Base-by-base conservation (phyloP, 2,329 filamentous ascomycete genomes). In the Ceratocystis ficicola region DNA sequence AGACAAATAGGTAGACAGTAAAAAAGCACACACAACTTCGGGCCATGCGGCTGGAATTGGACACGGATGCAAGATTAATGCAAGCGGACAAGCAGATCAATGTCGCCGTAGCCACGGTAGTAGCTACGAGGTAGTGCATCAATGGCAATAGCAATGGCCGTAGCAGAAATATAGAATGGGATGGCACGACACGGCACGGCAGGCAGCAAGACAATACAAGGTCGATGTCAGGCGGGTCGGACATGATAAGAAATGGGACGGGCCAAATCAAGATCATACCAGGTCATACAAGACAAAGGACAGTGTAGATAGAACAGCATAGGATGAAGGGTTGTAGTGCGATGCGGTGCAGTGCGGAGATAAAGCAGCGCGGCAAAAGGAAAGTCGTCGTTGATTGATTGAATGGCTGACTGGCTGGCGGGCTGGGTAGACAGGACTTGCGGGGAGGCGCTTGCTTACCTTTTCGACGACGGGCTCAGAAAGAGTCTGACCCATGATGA, bases 391-490 rank as follows among this genome's bases (percentile, higher is more conserved):
- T 41, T 41, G 36, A 41, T 41, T 41, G 48, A 52, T 12, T 25
- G 48, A 52, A 52, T 52, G 25, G 48, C 12, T 12, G 22, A 50
- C 22, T 41, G 36, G 36, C 36, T 41, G 36, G 10, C 2, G 12
- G 36, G 1, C 36, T 41, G 36, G 36, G 46, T 25, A 50, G n/a
- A n/a, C 46, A 50, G 46, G 46, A n/a, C n/a, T n/a, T 50, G n/a
- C 46, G 46, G 22, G 28, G 41, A 8, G 48, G 36, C n/a, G 20
- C 69, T 68, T 68, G 77, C 84, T 76, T 83, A 99, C 94, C 92
- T 99, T 99, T 76, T 97, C 94, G 77, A 96, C 89, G 74, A 99
- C 92, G 74, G 94, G 94, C 83, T 99, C 94, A 74, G 93, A 97
- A 75, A 99, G 87, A 78, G 94, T 99, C 83, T 99, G 94, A 84